Conservation (phyloP, 78 protist species). For the Emiliania huxleyi region DNA sequence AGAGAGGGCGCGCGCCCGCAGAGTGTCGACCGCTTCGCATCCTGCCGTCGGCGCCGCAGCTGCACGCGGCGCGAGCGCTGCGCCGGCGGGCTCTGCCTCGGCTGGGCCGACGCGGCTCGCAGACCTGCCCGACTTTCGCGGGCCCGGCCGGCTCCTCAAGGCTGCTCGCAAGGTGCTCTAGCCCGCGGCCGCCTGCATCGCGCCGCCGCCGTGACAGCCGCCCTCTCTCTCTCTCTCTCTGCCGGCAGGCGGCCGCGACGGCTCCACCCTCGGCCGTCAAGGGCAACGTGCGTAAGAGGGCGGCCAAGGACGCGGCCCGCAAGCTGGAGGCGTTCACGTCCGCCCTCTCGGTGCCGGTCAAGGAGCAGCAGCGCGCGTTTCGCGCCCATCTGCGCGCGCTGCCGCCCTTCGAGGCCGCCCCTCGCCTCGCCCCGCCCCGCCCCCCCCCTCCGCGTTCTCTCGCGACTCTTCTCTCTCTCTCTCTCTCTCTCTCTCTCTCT, state of each 20-base stretch:
- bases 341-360: not conserved
- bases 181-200: no score
- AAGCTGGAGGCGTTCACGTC: not conserved
- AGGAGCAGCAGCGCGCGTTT: not conserved
- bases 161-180: not conserved
- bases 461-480: no score
- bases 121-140: not conserved
- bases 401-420: constrained; percentile 12
- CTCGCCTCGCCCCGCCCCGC: no score
- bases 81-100: not conserved
- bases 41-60: not conserved
- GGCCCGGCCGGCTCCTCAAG: not conserved
- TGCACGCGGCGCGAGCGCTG: not conserved
- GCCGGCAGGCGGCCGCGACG: not conserved
- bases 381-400: not conserved
- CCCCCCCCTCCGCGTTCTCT: no score
- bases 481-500: no score
- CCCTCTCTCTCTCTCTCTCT: no score
- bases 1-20: not conserved
- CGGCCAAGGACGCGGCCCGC: not conserved
- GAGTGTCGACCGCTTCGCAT: not conserved
- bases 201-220: no score
- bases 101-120: not conserved
- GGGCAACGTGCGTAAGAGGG: not conserved
- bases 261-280: not conserved